Evolutionary conservation across 495 filamentous ascomycete genomes (phyloP), one percentile per base, ranked within the genome.

Genomic region (Penicillium pulvis): DNA sequence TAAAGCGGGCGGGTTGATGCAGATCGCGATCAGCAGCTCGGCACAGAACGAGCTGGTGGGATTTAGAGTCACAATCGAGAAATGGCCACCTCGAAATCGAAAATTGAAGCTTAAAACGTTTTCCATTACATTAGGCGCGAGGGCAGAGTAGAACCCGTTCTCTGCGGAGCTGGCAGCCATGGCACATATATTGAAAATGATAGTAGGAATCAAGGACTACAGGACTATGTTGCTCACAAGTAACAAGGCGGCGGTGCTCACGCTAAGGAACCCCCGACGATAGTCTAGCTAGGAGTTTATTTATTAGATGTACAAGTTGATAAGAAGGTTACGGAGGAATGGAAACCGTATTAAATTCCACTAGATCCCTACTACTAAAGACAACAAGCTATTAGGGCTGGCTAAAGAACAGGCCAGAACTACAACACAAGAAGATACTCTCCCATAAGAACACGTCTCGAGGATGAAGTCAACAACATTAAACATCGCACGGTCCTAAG

Each of bases 361-460:
- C 26, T 61, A 47, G 51, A 19, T 59, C 58, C 51, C 55, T 1
- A 58, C 44, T 14, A 65, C 56, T 33, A 35, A 62, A 48, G 47
- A 59, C 14, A 62, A 62, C 26, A 54, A 59, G 45, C 56, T 65
- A 45, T 23, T 65, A 19, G 56, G 63, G 14, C 55, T 62, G 52
- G 59, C 56, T 30, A 65, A 64, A 58, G 56, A 59, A 46, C 63
- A 65, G 59, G 59, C 63, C 48, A 62, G 63, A 28, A 23, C 43
- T 17, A 52, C 46, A 44, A 62, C 56, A 2, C 30, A 59, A 47
- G 55, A 59, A 41, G 52, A 56, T 14, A 39, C 59, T 54, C 41
- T 42, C 51, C 51, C 24, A 42, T 36, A 65, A 47, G 45, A 23
- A 61, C 33, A 45, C 10, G 20, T 55, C 20, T 48, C 56, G 26